phyloP scores from a whole-genome alignment of 106 monocot species.

The Vanilla planifolia region DNA sequence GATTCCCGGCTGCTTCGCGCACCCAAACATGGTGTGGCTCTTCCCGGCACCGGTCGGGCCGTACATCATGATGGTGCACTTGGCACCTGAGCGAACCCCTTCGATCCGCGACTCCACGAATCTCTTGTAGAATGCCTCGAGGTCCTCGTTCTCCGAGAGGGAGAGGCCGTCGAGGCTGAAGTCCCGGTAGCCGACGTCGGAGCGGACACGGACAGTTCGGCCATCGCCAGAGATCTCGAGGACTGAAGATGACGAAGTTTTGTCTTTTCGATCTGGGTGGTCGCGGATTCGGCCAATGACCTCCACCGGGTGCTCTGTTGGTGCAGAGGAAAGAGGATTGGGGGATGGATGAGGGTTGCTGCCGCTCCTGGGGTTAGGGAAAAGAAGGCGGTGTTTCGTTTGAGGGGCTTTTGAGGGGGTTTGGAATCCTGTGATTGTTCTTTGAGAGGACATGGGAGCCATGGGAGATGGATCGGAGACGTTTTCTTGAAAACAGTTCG shows the following conservation, averaged over 20 bases:
- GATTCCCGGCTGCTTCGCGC: slow-evolving; percentile 67
- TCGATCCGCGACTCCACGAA: slow-evolving; percentile 72
- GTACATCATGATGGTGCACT: slow-evolving; percentile 98
- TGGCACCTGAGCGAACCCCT: slow-evolving; percentile 62
- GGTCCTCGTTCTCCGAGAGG: slow-evolving; percentile 63
- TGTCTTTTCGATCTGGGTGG: slow-evolving; percentile 37
- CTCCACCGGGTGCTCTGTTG: slow-evolving; percentile 96
- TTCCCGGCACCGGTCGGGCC: slow-evolving; percentile 96
- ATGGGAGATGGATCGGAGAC: slow-evolving; percentile 17
- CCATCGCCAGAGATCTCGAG: slow-evolving; percentile 52
- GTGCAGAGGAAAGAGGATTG: slow-evolving; percentile 9
- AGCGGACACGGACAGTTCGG: slow-evolving; percentile 49
- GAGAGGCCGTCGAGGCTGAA: slow-evolving; percentile 92
- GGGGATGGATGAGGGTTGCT: slow-evolving; percentile 10
- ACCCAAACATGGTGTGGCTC: slow-evolving; percentile 98
- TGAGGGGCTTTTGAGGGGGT: slow-evolving; percentile 55
- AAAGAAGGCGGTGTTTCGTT: slow-evolving; percentile 69
- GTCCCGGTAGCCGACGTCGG: slow-evolving; percentile 79
- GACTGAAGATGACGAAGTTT: slow-evolving; percentile 14
- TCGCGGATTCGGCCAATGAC: slow-evolving; percentile 81
- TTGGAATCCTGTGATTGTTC: slow-evolving; percentile 37
- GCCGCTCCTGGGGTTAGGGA: slow-evolving; percentile 29
- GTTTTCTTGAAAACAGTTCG: neutral
- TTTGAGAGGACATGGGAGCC: slow-evolving; percentile 59
- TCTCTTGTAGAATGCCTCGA: slow-evolving; percentile 61